Evolutionary conservation across 108 stramenopile genomes (phyloP).

Genomic region (Pseudonitzschia pungens): DNA sequence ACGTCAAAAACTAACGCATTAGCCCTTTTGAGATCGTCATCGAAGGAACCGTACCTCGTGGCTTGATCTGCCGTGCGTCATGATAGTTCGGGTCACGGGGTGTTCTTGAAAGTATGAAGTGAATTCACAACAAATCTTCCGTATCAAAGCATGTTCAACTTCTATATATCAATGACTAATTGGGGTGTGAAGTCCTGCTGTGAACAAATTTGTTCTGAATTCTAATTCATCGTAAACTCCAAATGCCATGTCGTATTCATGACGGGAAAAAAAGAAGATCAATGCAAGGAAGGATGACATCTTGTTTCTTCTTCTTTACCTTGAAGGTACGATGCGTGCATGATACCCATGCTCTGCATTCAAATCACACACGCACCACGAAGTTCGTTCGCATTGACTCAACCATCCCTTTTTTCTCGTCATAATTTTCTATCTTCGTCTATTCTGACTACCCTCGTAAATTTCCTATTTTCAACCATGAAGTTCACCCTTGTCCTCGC

Average conservation of each 20-base stretch:
- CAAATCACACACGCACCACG: not conserved
- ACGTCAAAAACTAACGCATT: not conserved
- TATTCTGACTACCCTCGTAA: not conserved
- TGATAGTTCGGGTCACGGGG: not conserved
- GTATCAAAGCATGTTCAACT: too few species aligned
- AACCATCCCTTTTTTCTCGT: constrained; percentile 1
- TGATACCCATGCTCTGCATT: not conserved
- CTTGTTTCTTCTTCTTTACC: not conserved
- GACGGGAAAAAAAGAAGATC: not conserved
- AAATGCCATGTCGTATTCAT: not conserved
- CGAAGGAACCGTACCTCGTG: not conserved
- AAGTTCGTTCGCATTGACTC: not conserved
- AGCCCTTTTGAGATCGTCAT: not conserved
- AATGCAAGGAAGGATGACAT: not conserved
- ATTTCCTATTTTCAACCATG: constrained; percentile 19
- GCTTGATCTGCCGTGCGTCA: constrained; percentile 3
- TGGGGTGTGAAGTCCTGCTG: too few species aligned
- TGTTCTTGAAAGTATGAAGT: not conserved
- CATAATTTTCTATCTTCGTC: constrained; percentile 12
- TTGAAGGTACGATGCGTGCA: not conserved
- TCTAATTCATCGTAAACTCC: too few species aligned
- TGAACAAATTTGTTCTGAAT: too few species aligned
- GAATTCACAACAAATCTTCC: too few species aligned
- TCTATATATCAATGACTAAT: too few species aligned
- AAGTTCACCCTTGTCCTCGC: constrained; percentile 27